Conservation (phyloP, 345 rosid genomes). For the Salix caprea region DNA sequence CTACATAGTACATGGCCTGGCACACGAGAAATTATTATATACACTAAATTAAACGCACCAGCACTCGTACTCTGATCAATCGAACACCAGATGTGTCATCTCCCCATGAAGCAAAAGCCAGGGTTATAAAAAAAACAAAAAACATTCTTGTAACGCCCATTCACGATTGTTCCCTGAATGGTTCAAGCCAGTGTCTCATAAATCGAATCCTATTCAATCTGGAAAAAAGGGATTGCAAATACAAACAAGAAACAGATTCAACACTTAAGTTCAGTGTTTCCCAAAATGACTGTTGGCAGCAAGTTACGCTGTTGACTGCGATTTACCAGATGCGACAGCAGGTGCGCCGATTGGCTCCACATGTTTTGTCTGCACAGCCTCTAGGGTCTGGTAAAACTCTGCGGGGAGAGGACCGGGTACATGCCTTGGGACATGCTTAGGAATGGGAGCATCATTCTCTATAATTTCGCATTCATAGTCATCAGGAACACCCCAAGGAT, state of each 20-base stretch:
- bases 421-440: conserved; percentile 89
- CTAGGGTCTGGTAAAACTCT: conserved; percentile 76
- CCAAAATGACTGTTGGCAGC: conserved; percentile 1
- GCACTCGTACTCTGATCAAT: not conserved
- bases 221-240: conserved; percentile 30
- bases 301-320: conserved; percentile 44
- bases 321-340: conserved; percentile 42
- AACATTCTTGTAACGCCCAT: conserved; percentile 2
- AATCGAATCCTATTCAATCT: conserved; percentile 28
- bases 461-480: conserved; percentile 89
- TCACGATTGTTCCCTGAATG: conserved; percentile 34
- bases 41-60: not conserved
- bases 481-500: conserved; percentile 97
- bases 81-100: not conserved
- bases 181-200: conserved; percentile 23
- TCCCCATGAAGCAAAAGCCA: conserved; percentile 1
- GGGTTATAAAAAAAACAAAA: too few species aligned
- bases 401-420: conserved; percentile 94
- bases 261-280: conserved; percentile 13
- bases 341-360: conserved; percentile 35
- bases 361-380: conserved; percentile 36
- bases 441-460: conserved; percentile 84
- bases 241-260: conserved; percentile 18
- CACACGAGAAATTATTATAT: too few species aligned
- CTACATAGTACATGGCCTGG: too few species aligned